A percentile compares a stretch with the other conserved stretches of the same genome.
Evolutionary conservation across 2,329 filamentous ascomycete species (phyloP).

Genomic region (Ophiostoma ips): DNA sequence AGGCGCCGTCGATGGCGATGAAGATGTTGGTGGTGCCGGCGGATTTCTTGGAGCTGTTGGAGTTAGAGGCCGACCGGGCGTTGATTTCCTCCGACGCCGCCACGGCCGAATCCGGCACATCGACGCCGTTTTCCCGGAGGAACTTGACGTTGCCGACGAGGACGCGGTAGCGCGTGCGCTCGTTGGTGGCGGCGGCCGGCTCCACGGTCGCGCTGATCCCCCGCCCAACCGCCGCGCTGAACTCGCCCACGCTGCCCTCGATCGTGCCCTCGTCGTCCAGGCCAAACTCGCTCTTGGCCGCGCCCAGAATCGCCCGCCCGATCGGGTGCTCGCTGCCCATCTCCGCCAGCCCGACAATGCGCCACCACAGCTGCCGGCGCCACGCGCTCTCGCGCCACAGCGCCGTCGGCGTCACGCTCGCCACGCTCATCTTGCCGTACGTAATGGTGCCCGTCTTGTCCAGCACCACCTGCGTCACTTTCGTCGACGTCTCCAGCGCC

Average conservation of each 20-base stretch:
- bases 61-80: slow-evolving; percentile 19
- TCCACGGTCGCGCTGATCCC: slow-evolving; percentile 75
- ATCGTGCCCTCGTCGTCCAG: slow-evolving; percentile 59
- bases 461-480: slow-evolving; percentile 77
- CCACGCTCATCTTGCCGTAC: slow-evolving; percentile 88
- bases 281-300: slow-evolving; percentile 63
- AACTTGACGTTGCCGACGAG: slow-evolving; percentile 72
- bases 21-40: slow-evolving; percentile 84
- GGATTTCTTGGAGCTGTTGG: slow-evolving; percentile 22
- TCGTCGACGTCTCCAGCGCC: slow-evolving; percentile 77
- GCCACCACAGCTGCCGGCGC: slow-evolving; percentile 77
- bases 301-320: slow-evolving; percentile 68
- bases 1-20: slow-evolving; percentile 69
- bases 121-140: slow-evolving; percentile 55
- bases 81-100: slow-evolving; percentile 49
- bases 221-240: slow-evolving; percentile 68
- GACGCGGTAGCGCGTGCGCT: slow-evolving; percentile 61
- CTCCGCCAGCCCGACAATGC: slow-evolving; percentile 87
- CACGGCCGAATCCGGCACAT: slow-evolving; percentile 49
- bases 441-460: slow-evolving; percentile 96
- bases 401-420: slow-evolving; percentile 50
- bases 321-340: slow-evolving; percentile 93
- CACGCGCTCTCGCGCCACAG: slow-evolving; percentile 57
- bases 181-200: slow-evolving; percentile 54
- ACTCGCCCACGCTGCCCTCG: slow-evolving; percentile 74